Evolutionary conservation across 495 filamentous ascomycete genomes (phyloP).

Genomic region (Hyaloscypha finlandica): DNA sequence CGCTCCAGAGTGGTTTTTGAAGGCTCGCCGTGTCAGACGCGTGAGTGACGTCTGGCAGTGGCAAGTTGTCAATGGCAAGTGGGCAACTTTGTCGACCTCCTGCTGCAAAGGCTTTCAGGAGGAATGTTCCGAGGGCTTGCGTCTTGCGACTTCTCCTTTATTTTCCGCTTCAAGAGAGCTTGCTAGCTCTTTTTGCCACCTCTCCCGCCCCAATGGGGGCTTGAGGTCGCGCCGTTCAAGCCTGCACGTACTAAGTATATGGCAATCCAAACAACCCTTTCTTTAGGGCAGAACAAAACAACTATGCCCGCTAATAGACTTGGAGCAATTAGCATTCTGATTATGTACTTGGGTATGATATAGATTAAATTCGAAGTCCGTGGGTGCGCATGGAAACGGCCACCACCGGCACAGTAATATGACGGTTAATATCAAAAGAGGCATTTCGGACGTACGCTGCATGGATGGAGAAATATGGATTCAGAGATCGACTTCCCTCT

Average conservation of each 20-base stretch:
- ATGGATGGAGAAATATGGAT: constrained; percentile 24
- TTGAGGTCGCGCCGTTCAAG: not conserved
- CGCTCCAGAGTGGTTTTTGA: not conserved
- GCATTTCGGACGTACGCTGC: not conserved
- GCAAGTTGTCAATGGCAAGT: too few relatives aligned
- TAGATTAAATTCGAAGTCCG: constrained; percentile 25
- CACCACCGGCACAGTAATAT: constrained; percentile 24
- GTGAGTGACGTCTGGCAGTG: not conserved
- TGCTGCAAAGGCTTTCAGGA: not conserved
- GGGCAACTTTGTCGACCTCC: not conserved
- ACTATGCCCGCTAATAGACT: constrained; percentile 13
- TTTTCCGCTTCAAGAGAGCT: not conserved
- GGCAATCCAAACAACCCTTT: not conserved
- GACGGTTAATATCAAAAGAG: constrained; percentile 22
- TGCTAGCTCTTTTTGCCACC: not conserved
- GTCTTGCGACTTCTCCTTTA: not conserved
- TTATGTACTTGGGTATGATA: constrained; percentile 14
- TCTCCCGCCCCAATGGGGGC: too few relatives aligned
- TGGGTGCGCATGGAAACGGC: constrained; percentile 21
- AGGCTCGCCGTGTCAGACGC: not conserved
- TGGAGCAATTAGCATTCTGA: constrained; percentile 17
- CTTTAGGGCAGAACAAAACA: constrained; percentile 19
- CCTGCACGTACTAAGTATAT: not conserved
- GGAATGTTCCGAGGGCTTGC: not conserved
- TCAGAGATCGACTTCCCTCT: not conserved